A percentile compares a stretch with the other conserved stretches of the same genome.
Conservation (phyloP, 495 filamentous ascomycete species). For the Jackrogersella minutella region DNA sequence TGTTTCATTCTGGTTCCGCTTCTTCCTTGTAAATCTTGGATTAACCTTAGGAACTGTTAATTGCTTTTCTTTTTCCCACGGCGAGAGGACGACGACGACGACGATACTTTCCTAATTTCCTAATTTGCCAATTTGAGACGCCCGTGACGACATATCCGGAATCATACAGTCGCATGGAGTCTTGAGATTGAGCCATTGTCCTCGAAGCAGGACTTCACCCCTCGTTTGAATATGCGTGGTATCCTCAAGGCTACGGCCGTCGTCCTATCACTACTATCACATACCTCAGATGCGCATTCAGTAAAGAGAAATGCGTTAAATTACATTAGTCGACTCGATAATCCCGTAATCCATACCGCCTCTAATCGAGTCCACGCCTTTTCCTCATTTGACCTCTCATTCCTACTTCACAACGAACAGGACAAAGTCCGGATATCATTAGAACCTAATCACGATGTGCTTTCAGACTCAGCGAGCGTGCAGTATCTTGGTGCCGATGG, state of each 20-base stretch:
- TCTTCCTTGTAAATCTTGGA: slow-evolving; percentile 23
- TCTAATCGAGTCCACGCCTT: slow-evolving; percentile 80
- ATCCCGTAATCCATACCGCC: slow-evolving; percentile 78
- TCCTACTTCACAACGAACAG: slow-evolving; percentile 70
- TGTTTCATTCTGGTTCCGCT: slow-evolving; percentile 31
- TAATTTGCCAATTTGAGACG: slow-evolving; percentile 19
- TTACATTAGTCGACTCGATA: slow-evolving; percentile 75
- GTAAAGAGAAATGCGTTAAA: slow-evolving; percentile 77
- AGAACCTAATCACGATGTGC: slow-evolving; percentile 91
- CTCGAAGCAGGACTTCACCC: slow-evolving; percentile 37
- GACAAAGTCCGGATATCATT: slow-evolving; percentile 80
- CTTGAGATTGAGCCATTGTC: slow-evolving; percentile 36
- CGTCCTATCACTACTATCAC: slow-evolving; percentile 37
- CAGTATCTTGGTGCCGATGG: slow-evolving; percentile 77
- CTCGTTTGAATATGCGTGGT: slow-evolving; percentile 41
- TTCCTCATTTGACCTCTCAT: slow-evolving; percentile 82
- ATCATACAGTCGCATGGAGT: slow-evolving; percentile 41
- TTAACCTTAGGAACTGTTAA: not conserved
- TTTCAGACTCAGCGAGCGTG: slow-evolving; percentile 77
- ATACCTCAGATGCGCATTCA: slow-evolving; percentile 67
- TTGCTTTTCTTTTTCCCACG: slow-evolving; percentile 5
- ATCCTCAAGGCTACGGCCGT: slow-evolving; percentile 38
- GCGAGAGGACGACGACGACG: slow-evolving; percentile 7
- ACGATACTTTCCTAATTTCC: slow-evolving; percentile 5
- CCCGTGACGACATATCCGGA: slow-evolving; percentile 13